Base-by-base conservation (phyloP, 108 stramenopile species). In the Cyclotella sp. region DNA sequence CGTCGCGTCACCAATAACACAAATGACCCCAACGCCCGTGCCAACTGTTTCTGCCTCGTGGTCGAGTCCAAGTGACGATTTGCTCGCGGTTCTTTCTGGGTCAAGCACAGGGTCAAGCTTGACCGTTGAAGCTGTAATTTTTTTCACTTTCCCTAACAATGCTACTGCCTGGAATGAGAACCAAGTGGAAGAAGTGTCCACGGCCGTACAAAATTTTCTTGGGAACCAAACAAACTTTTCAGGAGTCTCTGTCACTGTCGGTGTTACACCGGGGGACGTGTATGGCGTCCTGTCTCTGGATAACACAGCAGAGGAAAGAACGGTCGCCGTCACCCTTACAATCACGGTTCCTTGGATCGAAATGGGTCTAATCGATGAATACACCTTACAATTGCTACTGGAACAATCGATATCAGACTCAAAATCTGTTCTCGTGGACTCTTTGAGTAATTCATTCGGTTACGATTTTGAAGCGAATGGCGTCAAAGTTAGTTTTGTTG, bases 91-190 rank as follows among this genome's bases (percentile, higher is more conserved):
- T 34, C 34, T 34, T 34, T 34, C 34, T 34, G 34, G 34, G 34
- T 34, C 34, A 34, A 34, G 34, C 34, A 2, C 34, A 5, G 34
- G 34, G 34, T 34, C 34, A 34, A 34, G 34, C 34, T 34, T 34
- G 34, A 34, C 34, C 34, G 57, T 28, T 3, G 18, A 58, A 14
- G 18, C 57, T 27, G 57, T 58, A 3, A 24, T 58, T 28, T 22
- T 22, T 58, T 58, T 58, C 26, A 58, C 57, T 27, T 58, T 58
- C 22, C 57, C 57, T 14, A 24, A 24, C 13, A 58, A 58, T 22
- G 6, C 22, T 58, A 27, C 22, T 58, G 5, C 57, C 14, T 58
- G 22, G 57, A 28, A 58, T 8, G 57, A 58, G 14, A 15, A 4
- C 14, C 24, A 24, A 15, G 27, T 58, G 22, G 57, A 58, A 6